Conservation (phyloP, 2,329 filamentous ascomycete species). For the Botryotinia convoluta region DNA sequence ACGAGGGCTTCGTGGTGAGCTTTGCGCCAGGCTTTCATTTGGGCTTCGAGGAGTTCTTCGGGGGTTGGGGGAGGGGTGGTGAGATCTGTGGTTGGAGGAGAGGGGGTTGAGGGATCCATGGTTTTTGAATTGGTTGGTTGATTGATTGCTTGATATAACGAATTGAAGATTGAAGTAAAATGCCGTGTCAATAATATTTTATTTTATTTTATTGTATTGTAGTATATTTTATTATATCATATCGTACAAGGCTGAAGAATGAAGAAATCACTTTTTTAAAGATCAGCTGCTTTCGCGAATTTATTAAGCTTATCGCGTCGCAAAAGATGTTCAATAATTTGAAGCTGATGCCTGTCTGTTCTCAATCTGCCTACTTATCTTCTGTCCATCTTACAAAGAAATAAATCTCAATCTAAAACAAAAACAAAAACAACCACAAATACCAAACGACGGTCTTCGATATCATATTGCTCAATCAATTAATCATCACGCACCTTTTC, state of each 20-base stretch:
- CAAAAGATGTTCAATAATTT: background rate
- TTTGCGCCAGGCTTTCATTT: background rate
- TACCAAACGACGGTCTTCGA: background rate
- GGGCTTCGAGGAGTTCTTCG: background rate
- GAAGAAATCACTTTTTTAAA: background rate
- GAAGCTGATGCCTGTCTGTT: background rate
- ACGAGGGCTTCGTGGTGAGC: conserved; percentile 6
- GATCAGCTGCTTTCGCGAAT: conserved; percentile 15
- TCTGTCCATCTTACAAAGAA: background rate
- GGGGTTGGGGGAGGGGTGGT: background rate
- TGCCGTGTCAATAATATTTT: background rate
- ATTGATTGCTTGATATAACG: background rate
- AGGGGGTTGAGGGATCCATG: background rate
- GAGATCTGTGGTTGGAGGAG: background rate
- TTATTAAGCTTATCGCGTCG: conserved; percentile 1
- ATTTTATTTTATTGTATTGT: background rate
- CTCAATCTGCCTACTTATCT: background rate
- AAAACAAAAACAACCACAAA: background rate
- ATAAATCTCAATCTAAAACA: background rate
- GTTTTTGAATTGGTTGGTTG: background rate
- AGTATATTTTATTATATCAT: background rate
- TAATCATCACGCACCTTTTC: too few species aligned
- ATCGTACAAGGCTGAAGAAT: background rate
- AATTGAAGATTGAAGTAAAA: background rate
- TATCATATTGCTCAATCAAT: background rate